These are phyloP conservation scores for Marsdenia floribunda DNA, from an alignment of 257 asterid genomes.

Conservation along the genomic window DNA sequence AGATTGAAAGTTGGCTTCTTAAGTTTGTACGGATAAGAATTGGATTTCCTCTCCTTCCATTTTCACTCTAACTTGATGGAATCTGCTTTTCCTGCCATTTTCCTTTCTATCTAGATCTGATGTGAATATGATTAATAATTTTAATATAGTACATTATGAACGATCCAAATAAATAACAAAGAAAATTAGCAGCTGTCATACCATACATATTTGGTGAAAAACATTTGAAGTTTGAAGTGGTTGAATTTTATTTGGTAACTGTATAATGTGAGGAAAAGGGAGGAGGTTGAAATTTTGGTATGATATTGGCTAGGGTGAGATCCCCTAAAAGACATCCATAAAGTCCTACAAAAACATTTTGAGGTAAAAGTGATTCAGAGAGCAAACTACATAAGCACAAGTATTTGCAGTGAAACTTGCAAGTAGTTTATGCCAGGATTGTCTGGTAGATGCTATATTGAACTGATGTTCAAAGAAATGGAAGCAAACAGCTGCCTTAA, in stretches of 20 bases:
- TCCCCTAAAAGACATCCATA: background rate
- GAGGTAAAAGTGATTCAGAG: background rate
- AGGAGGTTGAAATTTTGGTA: background rate
- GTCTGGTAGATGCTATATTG: background rate
- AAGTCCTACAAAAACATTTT: background rate
- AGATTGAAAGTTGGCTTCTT: background rate
- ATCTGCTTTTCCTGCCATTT: background rate
- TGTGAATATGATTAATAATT: background rate
- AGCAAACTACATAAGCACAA: background rate
- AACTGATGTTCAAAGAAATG: background rate
- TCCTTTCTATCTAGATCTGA: background rate
- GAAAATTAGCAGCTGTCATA: background rate
- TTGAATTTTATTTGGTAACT: background rate
- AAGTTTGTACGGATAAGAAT: background rate
- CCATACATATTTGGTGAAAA: background rate
- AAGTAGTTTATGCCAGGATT: background rate
- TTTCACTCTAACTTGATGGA: background rate
- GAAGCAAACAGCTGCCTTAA: background rate
- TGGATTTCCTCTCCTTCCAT: too few species aligned
- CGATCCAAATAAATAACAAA: background rate
- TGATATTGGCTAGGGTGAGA: background rate
- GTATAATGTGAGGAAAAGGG: background rate
- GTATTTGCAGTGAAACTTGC: background rate
- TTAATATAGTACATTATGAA: background rate
- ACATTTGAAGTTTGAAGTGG: background rate